Base-by-base conservation (phyloP, 2,329 filamentous ascomycete genomes). In the Fusarium euwallaceae region DNA sequence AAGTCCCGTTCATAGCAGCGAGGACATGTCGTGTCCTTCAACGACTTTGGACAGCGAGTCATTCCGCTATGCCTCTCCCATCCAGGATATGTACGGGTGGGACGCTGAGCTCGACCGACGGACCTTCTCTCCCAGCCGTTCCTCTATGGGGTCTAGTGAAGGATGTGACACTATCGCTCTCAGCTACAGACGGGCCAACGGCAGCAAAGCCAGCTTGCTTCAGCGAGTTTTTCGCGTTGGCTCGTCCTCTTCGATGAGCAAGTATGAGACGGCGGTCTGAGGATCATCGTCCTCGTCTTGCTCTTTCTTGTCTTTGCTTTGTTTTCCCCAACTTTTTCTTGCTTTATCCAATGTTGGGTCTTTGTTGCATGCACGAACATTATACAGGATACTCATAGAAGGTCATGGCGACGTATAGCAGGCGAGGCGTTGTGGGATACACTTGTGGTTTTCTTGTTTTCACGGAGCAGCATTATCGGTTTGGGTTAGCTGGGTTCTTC, bases 61-160 rank as follows among this genome's bases (percentile, higher is more conserved):
- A 3, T 78, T 69, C 34, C 68, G 70, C 51, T 74, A 69, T 43
- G 66, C 76, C 4, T 71, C 75, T 10, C 63, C 75, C 2, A 59
- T 71, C 7, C 64, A 61, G 22, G 87, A 90, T 65, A 74, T 84
- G 6, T 90, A 90, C 66, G 88, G 88, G 14, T 90, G 88, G 88
- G 87, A 90, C 68, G 87, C 87, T 11, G 87, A 87, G 72, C 78
- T 79, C 51, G 67, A 78, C 17, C 78, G 76, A 51, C 68, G 72
- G 12, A 58, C 69, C 22, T 61, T 60, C 8, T 43, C 66, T 7
- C 60, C 66, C 37, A 65, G 69, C 16, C 62, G 69, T 20, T 53
- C 67, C 6, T 75, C 69, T 3, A 56, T 71, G 59, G 69, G 63
- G 20, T 60, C 67, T 5, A 34, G 56, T 11, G 64, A 74, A n/a